Percentiles rank a stretch among this genome's conserved stretches.
Evolutionary conservation across 1,284 basidiomycete genomes (phyloP).

Genomic region (Sparassis latifolia): DNA sequence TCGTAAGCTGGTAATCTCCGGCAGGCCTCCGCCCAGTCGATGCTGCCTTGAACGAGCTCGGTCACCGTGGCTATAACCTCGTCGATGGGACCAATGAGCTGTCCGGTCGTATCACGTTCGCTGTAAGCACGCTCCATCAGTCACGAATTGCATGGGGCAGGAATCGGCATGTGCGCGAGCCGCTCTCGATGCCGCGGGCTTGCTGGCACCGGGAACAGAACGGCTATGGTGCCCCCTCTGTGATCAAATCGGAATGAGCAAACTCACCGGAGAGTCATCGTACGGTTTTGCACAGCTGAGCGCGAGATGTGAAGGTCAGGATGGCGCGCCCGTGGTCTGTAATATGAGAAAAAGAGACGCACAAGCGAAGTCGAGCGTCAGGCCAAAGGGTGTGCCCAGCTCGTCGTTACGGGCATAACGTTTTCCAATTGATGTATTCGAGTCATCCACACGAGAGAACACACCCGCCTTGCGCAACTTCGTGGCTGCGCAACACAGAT

Average conservation of each 20-base stretch:
- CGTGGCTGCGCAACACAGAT: slow-evolving; percentile 46
- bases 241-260: background rate
- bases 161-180: slow-evolving; percentile 6
- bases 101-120: slow-evolving; percentile 92
- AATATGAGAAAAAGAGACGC: slow-evolving; percentile 30
- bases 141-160: slow-evolving; percentile 1
- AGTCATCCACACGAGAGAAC: slow-evolving; percentile 92
- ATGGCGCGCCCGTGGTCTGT: background rate
- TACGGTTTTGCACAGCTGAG: slow-evolving; percentile 76
- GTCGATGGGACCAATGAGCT: slow-evolving; percentile 90
- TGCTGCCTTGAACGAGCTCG: slow-evolving; percentile 66
- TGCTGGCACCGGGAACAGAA: background rate
- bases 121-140: slow-evolving; percentile 30
- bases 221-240: no score
- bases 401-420: slow-evolving; percentile 98
- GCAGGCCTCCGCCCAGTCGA: slow-evolving; percentile 80
- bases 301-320: slow-evolving; percentile 12
- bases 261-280: slow-evolving; percentile 81
- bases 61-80: slow-evolving; percentile 81
- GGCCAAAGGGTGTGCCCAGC: slow-evolving; percentile 93
- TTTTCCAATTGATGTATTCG: slow-evolving; percentile 91
- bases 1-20: slow-evolving; percentile 74
- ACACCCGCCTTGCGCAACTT: slow-evolving; percentile 87
- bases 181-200: background rate
- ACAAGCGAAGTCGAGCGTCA: slow-evolving; percentile 98